phyloP scores from a whole-genome alignment of 2,329 filamentous ascomycete genomes.

The Penicillium sp. region DNA sequence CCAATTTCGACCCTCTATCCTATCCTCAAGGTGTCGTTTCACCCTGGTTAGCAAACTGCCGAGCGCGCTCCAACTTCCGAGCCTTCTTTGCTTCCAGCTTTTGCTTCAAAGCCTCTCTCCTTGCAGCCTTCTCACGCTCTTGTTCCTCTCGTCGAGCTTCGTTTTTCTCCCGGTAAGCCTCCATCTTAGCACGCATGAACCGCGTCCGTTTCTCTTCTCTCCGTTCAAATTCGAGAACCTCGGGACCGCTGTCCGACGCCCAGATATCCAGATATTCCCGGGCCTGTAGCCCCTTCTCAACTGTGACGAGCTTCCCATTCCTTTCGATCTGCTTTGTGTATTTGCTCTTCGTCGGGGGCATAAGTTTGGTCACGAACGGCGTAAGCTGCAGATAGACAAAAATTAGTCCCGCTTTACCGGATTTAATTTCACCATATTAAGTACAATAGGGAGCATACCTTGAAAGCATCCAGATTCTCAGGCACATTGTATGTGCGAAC shows the following conservation, averaged over 20 bases:
- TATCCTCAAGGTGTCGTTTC: not conserved
- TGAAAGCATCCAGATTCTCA: constrained; percentile 68
- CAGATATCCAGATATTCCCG: constrained; percentile 46
- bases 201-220: constrained; percentile 16
- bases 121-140: not conserved
- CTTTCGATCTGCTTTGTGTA: constrained; percentile 40
- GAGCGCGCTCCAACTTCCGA: not conserved
- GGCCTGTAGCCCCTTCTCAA: constrained; percentile 38
- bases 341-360: constrained; percentile 41
- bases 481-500: constrained; percentile 91
- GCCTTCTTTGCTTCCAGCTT: not conserved
- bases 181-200: not conserved
- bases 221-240: constrained; percentile 35
- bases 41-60: not conserved
- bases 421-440: too few species aligned
- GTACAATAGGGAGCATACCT: constrained; percentile 56
- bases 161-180: not conserved
- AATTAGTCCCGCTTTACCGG: constrained; percentile 42
- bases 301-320: constrained; percentile 30
- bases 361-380: constrained; percentile 51
- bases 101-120: not conserved
- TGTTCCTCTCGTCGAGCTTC: too few species aligned
- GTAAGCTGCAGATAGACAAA: constrained; percentile 44
- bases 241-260: constrained; percentile 41
- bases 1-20: not conserved